A percentile compares a stretch with the other conserved stretches of the same genome.
These are phyloP conservation scores for Elongisporangium senticosum DNA, from an alignment of 352 stramenopile species.

Conservation along the genomic window DNA sequence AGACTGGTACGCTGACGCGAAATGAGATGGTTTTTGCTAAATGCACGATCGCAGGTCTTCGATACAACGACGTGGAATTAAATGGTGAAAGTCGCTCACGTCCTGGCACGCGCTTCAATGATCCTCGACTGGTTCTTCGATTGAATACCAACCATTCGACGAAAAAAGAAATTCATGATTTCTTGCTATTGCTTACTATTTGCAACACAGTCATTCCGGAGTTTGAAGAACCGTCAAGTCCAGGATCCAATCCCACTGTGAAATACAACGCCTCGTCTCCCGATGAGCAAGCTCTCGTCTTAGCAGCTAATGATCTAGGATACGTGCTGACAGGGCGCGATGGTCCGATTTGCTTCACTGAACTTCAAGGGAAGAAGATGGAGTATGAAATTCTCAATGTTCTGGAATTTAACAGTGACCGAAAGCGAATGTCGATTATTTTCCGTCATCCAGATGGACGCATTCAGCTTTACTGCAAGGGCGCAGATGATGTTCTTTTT, in stretches of 20 bases:
- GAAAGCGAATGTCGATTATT: constrained; percentile 98
- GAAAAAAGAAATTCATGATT: constrained; percentile 83
- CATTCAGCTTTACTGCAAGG: constrained; percentile 82
- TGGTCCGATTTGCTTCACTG: constrained; percentile 56
- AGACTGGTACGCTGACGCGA: constrained; percentile 80
- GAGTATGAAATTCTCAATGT: constrained; percentile 94
- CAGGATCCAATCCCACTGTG: constrained; percentile 21
- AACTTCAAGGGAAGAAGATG: constrained; percentile 57
- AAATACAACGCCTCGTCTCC: constrained; percentile 85
- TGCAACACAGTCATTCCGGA: constrained; percentile 87
- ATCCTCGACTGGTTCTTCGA: constrained; percentile 59
- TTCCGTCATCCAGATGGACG: constrained; percentile 73
- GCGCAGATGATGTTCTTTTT: constrained; percentile 79
- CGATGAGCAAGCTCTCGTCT: constrained; percentile 76
- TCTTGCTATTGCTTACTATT: constrained; percentile 77
- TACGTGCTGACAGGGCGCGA: constrained; percentile 66
- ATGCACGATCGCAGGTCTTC: constrained; percentile 86
- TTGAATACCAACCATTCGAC: constrained; percentile 78
- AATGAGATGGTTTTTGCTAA: constrained; percentile 91
- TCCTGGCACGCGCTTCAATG: constrained; percentile 77
- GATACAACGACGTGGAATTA: constrained; percentile 88
- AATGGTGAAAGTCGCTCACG: constrained; percentile 31
- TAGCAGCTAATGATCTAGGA: constrained; percentile 67
- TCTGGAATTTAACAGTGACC: constrained; percentile 97
- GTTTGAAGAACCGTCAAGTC: constrained; percentile 26